These are phyloP conservation scores for Thymus quinquecostatus DNA, from an alignment of 257 asterid species.

Conservation along the genomic window DNA sequence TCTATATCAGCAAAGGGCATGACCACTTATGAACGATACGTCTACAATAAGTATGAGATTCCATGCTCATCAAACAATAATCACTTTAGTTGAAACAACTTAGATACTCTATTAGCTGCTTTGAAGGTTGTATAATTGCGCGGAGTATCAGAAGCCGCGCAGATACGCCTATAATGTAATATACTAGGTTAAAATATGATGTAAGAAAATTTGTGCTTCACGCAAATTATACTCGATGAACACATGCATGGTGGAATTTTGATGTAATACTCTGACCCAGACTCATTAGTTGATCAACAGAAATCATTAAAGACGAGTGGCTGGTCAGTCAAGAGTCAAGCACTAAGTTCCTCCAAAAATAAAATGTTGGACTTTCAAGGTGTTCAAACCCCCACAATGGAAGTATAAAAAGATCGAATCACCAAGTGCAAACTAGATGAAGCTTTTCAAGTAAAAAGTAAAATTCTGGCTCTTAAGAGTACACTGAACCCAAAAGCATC, in stretches of 20 bases:
- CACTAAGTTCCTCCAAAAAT: constrained; percentile 10
- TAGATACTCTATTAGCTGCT: constrained; percentile 5
- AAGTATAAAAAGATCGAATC: neutral
- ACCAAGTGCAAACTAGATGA: neutral
- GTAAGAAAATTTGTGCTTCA: neutral
- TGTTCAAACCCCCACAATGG: neutral
- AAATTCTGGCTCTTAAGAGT: constrained; percentile 1
- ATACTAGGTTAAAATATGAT: constrained; percentile 5
- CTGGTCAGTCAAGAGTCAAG: constrained; percentile 18
- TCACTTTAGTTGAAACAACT: neutral
- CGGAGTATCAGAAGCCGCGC: constrained; percentile 1
- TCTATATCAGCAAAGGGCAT: neutral
- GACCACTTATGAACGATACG: neutral
- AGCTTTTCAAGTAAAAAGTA: neutral
- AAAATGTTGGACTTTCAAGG: neutral
- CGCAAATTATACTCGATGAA: neutral
- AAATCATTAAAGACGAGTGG: neutral
- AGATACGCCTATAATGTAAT: neutral
- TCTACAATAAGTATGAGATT: neutral
- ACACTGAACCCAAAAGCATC: constrained; percentile 4
- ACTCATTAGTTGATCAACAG: neutral
- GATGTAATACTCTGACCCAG: constrained; percentile 14
- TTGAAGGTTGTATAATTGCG: neutral
- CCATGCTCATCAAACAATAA: neutral
- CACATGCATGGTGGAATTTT: neutral